phyloP scores from a whole-genome alignment of 495 filamentous ascomycete genomes.

The Tuber borchii region DNA sequence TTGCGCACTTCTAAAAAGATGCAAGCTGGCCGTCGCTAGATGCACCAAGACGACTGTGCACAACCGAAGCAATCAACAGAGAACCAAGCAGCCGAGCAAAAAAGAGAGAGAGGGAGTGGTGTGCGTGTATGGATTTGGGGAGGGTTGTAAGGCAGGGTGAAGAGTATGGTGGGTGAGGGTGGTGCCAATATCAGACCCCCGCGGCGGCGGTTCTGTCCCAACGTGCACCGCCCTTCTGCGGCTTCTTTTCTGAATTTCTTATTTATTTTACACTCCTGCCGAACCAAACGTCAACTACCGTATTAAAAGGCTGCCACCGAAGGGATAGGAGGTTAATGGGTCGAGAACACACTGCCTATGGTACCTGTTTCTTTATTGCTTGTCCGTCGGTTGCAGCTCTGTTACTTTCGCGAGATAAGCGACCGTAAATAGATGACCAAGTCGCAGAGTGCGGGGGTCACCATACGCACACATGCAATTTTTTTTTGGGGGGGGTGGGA shows the following conservation, averaged over 20 bases:
- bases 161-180: conserved; percentile 15
- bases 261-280: conserved; percentile 3
- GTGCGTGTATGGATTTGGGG: conserved; percentile 13
- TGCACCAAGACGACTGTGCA: conserved; percentile 31
- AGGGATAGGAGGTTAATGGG: conserved; percentile 23
- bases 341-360: conserved; percentile 27
- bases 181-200: conserved; percentile 39
- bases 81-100: conserved; percentile 36
- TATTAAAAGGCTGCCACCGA: conserved; percentile 29
- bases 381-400: conserved; percentile 38
- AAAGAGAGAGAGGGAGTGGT: conserved; percentile 14
- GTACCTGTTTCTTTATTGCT: conserved; percentile 39
- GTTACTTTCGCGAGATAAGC: conserved; percentile 40
- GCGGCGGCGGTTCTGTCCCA: conserved; percentile 23
- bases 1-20: conserved; percentile 28
- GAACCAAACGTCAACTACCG: conserved; percentile 11
- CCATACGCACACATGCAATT: conserved; percentile 10
- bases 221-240: background rate
- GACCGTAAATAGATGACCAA: conserved; percentile 41
- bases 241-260: background rate
- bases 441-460: conserved; percentile 35
- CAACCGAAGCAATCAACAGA: conserved; percentile 38
- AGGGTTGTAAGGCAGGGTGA: conserved; percentile 8
- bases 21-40: conserved; percentile 30
- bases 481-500: background rate